Evolutionary conservation across 345 rosid genomes (phyloP).

Genomic region (Gossypium rotundifolium): DNA sequence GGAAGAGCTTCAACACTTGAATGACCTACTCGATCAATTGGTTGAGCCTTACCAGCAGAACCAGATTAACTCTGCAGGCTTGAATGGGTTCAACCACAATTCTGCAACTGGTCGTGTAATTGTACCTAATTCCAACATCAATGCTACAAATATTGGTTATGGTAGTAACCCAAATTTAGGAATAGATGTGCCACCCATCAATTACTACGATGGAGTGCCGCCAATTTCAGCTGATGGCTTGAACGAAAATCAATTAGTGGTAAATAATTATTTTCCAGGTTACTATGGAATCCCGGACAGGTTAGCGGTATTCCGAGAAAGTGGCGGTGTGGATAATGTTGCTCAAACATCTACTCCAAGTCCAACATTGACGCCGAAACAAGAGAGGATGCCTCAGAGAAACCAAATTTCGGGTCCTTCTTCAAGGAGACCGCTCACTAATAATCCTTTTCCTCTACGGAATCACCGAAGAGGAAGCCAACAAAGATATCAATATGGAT

Average conservation of each 20-base stretch:
- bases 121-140: not conserved
- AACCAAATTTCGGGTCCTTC: not conserved
- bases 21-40: not conserved
- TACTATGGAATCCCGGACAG: not conserved
- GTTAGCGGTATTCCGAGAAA: not conserved
- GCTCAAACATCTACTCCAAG: not conserved
- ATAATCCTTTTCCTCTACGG: not conserved
- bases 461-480: not conserved
- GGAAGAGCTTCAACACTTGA: constrained; percentile 4
- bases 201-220: not conserved
- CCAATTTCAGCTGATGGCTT: not conserved
- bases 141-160: not conserved
- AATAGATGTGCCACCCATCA: not conserved
- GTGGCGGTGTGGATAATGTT: not conserved
- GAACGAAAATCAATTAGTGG: not conserved
- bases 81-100: not conserved
- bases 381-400: not conserved
- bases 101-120: not conserved
- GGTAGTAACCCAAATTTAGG: not conserved
- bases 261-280: not conserved
- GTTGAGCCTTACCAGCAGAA: not conserved
- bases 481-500: not conserved
- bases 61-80: not conserved
- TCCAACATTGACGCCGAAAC: not conserved
- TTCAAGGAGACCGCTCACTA: not conserved